Base-by-base conservation (phyloP, 2,329 filamentous ascomycete species). In the Magnaporthales sp. region DNA sequence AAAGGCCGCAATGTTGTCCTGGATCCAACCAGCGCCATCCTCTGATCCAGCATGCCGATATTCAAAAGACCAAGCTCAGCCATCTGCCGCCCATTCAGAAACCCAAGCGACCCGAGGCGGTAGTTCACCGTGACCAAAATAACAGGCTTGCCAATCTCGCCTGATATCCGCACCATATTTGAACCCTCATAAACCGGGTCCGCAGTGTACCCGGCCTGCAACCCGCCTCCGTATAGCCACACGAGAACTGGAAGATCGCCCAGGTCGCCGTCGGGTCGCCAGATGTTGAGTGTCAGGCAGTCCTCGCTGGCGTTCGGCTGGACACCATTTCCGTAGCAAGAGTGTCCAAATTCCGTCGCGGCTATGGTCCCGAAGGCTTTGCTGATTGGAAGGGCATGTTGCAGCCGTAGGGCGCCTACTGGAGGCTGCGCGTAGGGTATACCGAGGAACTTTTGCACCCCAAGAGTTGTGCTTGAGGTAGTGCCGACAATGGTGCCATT, bases 81-180 rank as follows among this genome's bases (percentile, higher is more conserved):
- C 32, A 38, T 38, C 32, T 38, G 32, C 32, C 32, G 7, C 13
- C 32, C 32, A 13, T 38, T 38, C 32, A 38, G 79, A 66, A 80
- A 80, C 29, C 79, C 78, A 60, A 81, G 79, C 67, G 80, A 75
- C 66, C 77, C 77, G 56, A 79, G 51, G 2, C 80, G 78, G 68
- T 80, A 84, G 74, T 83, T 84, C 66, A 83, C 73, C 0, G 79
- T 79, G 2, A 84, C 77, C 0, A 84, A 72, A 2, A 84, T 71
- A 0, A 82, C 32, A 38, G 32, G 32, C 32, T 38, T 38, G 32
- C 32, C 32, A 13, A 38, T 38, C 32, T 38, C 32, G 32, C 38
- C 38, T 19, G 38, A 51, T 11, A 51, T 51, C 38, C 38, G 4
- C 38, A 51, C 38, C 38, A 51, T 11, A 24, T 30, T 61, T 3